Evolutionary conservation across 352 stramenopile species (phyloP), one percentile per base, ranked within the genome.

Genomic region (Phytophthora uliginosa): DNA sequence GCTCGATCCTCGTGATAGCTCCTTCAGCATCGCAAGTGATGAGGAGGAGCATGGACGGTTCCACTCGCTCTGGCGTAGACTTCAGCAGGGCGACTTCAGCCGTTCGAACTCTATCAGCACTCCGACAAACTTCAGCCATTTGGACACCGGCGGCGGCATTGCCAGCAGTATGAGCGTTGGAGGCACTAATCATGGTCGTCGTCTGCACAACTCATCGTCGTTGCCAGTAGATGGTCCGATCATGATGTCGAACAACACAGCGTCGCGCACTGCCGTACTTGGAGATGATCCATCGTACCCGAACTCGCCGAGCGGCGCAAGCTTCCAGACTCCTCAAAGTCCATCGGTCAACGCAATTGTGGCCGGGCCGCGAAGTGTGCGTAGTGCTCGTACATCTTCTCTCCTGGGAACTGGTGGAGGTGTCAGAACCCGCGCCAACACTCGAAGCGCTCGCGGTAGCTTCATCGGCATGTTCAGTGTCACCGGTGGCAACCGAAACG

Each of bases 11-110:
- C 73, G 84, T 7, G 82, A 84, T 26, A 91, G 78, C 33, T 91
- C 81, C 13, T 82, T 85, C 18, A 89, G 77, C 52, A 77, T 92
- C 22, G 65, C 54, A 28, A 93, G 84, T 59, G 86, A 93, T 34
- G 84, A 93, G 13, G 88, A 95, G 26, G 85, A 95, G 56, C 78
- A 84, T 42, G 77, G 83, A 33, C 83, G 85, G 2, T 92, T 86
- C 45, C 65, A 80, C 38, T 93, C 88, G n/a, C 72, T 95, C 18
- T 95, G 86, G 88, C 73, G 81, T 47, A 85, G 88, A 20, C 73
- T 94, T 57, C 81, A 91, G 36, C 79, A 88, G 26, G 76, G 83
- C 9, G 83, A 87, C 65, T 88, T 95, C 36, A 89, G 83, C 58
- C 86, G 88, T 24, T 81, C 83, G 3, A 93, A 93, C 69, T 95